These are phyloP conservation scores for Nicotiana knightiana DNA, from an alignment of 257 asterid genomes.

Conservation along the genomic window DNA sequence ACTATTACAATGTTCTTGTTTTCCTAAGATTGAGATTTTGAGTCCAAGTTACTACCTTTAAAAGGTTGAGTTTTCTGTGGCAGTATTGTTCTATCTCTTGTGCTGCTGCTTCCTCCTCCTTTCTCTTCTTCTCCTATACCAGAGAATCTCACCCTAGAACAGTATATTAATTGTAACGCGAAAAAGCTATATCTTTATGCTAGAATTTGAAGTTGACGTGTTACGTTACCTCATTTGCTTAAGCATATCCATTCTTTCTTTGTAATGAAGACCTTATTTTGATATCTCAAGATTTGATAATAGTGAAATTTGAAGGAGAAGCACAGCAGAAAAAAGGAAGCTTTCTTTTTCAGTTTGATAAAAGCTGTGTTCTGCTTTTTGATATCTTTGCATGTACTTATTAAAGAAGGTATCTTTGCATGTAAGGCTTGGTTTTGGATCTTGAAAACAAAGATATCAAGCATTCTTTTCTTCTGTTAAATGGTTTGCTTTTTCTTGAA, in stretches of 20 bases:
- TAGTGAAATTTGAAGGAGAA: conserved; percentile 17
- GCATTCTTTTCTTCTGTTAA: conserved; percentile 47
- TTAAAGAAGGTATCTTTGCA: conserved; percentile 43
- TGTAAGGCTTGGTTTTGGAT: conserved; percentile 42
- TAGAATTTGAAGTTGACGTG: not conserved
- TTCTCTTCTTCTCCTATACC: conserved; percentile 25
- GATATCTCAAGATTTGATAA: conserved; percentile 11
- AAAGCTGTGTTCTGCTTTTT: conserved; percentile 16
- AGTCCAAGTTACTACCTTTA: conserved; percentile 26
- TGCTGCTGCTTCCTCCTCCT: conserved; percentile 34
- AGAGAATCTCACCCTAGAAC: conserved; percentile 33
- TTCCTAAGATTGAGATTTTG: not conserved
- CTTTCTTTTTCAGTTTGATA: conserved; percentile 17
- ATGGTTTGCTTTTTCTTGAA: not conserved
- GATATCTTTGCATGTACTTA: conserved; percentile 47
- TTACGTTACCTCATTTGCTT: conserved; percentile 55
- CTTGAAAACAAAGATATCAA: conserved; percentile 27
- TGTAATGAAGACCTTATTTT: conserved; percentile 10
- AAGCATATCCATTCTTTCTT: conserved; percentile 45
- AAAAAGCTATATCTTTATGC: not conserved
- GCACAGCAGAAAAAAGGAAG: conserved; percentile 41
- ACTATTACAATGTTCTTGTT: not conserved
- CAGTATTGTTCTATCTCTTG: conserved; percentile 31
- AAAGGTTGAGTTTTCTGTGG: conserved; percentile 39
- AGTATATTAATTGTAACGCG: not conserved